phyloP scores from a whole-genome alignment of 2,329 filamentous ascomycete species.

The Talaromyces piceae region DNA sequence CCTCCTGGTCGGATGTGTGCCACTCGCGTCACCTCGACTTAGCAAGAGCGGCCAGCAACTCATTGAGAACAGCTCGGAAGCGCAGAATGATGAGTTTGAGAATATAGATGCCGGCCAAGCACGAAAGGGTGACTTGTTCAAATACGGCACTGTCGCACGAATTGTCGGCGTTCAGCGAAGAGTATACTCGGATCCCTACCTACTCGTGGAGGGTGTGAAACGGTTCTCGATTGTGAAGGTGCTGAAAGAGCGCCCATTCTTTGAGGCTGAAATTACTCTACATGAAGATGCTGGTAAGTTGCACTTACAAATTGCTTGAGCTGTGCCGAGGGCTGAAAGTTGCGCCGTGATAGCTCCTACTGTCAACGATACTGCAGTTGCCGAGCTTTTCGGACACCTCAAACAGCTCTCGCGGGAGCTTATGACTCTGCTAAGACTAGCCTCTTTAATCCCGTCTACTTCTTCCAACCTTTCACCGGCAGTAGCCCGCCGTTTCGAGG shows the following conservation, averaged over 20 bases:
- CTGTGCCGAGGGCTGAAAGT: background rate
- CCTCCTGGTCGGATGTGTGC: conserved; percentile 80
- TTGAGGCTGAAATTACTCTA: conserved; percentile 70
- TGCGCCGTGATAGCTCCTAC: conserved; percentile 23
- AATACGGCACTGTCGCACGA: conserved; percentile 72
- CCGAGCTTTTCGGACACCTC: conserved; percentile 67
- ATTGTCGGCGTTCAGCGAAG: conserved; percentile 71
- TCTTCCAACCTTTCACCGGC: conserved; percentile 67
- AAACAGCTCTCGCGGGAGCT: conserved; percentile 82
- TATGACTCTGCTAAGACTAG: conserved; percentile 73
- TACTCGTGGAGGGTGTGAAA: conserved; percentile 79
- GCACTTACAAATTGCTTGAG: background rate
- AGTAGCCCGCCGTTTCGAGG: conserved; percentile 76
- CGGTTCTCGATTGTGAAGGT: conserved; percentile 69
- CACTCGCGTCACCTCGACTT: conserved; percentile 68
- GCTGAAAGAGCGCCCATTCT: conserved; percentile 71
- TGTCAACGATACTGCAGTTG: conserved; percentile 55
- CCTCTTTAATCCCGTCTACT: conserved; percentile 69
- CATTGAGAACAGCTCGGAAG: conserved; percentile 53
- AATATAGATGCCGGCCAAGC: conserved; percentile 53
- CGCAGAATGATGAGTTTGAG: conserved; percentile 36
- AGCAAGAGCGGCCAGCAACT: conserved; percentile 68
- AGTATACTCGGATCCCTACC: conserved; percentile 65
- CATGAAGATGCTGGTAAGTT: conserved; percentile 61
- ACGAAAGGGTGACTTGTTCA: conserved; percentile 67